Base-by-base conservation (phyloP, 805 yeast species). In the Grigorovia jiainica region DNA sequence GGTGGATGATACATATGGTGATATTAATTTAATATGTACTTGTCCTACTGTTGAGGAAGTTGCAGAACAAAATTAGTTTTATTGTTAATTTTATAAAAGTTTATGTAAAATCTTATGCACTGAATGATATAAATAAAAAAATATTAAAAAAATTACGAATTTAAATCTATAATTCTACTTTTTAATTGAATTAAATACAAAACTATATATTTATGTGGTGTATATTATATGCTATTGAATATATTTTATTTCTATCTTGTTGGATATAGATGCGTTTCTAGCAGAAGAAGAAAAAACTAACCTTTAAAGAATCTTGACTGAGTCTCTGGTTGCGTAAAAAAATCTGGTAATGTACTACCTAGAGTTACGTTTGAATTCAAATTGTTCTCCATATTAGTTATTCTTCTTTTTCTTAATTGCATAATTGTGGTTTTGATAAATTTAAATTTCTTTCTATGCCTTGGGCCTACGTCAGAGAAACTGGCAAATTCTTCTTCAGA, bases 1-100 rank as follows among this genome's bases (percentile, higher is more conserved):
- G 63, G 74, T 90, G 42, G 95, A 92, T 60, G 98, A 92, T 59
- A 82, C 94, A 4, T 90, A 81, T 54, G 98, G 98, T 50, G 98
- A 92, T 61, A 70, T 81, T 73, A 80, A 92, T 66, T 72, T 90
- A 63, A 70, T 89, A 64, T 92, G 98, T 68, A 87, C 96, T 20
- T 90, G 98, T 67, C 92, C 92, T 25, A 71, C 82, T 3, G 90
- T 84, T 34, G 90, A 82, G 57, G 89, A 82, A 49, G 73, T 80
- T 16, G 42, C 36, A 16, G 43, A 34, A 16, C 34, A 25, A 7
- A 27, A 27, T 27, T 13, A 11, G n/a, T 6, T 21, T 8, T 6
- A 21, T n/a, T n/a, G n/a, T n/a, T n/a, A n/a, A n/a, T n/a, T n/a
- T n/a, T n/a, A n/a, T n/a, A n/a, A n/a, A n/a, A n/a, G n/a, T n/a